Percentiles rank a stretch among this genome's conserved stretches.
Conservation (phyloP, 306 rosid genomes). For the Myrica gale region DNA sequence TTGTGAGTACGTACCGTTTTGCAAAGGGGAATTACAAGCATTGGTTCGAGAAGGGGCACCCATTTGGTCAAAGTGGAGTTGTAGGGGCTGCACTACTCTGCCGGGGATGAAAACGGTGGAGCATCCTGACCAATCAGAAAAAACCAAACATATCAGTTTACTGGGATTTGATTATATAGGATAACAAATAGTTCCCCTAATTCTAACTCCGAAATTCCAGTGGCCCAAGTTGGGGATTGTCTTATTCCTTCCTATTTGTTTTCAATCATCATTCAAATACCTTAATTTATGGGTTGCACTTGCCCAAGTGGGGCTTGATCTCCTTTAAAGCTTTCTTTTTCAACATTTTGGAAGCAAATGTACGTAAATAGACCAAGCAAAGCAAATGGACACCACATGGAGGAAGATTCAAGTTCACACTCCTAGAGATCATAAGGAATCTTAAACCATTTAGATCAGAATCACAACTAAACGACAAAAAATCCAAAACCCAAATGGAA, state of each 20-base stretch:
- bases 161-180: neutral
- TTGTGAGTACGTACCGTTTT: conserved; percentile 41
- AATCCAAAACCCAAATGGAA: neutral
- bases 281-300: no score
- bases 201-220: neutral
- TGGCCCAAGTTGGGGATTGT: neutral
- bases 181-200: neutral
- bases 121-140: conserved; percentile 28
- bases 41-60: conserved; percentile 48
- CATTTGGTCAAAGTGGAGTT: conserved; percentile 72
- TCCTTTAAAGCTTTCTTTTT: neutral
- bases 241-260: neutral
- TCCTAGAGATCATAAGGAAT: conserved; percentile 17
- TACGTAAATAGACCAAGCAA: no score
- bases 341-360: neutral
- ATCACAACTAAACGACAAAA: conserved; percentile 8
- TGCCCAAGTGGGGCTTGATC: neutral
- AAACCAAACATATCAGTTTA: neutral
- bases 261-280: neutral
- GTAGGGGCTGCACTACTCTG: conserved; percentile 84
- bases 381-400: conserved; percentile 7
- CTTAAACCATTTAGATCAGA: conserved; percentile 7
- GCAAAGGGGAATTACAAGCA: conserved; percentile 36
- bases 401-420: conserved; percentile 19
- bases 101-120: conserved; percentile 85